Base-by-base conservation (phyloP, 306 rosid genomes). In the Rosa lucieae region DNA sequence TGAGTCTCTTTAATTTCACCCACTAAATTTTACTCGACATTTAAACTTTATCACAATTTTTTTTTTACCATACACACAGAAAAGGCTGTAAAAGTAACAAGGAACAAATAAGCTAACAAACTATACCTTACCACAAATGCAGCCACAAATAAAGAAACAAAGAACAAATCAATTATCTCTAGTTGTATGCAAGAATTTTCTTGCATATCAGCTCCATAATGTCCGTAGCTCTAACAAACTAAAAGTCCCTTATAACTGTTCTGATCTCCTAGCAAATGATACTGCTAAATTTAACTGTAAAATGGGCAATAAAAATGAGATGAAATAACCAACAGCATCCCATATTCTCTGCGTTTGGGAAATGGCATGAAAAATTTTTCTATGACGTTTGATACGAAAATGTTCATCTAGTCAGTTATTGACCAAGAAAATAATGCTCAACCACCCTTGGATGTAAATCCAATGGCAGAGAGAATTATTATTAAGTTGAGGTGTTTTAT, bases 1-100 rank as follows among this genome's bases (percentile, higher is more conserved):
- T 37, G 40, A 29, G 46, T 66, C 70, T 66, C 20, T 66, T 66
- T 15, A 66, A 15, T 66, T 66, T 66, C 70, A 66, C 70, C 70
- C 70, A 39, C 40, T 37, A 17, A 35, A 63, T 29, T 66, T 23
- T 37, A 37, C 70, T 66, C 23, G 18, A 58, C 10, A 13, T 14
- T 32, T 15, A 14, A 55, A 58, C 14, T 8, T 58, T 10, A 23
- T 3, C 21, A 8, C 13, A n/a, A 58, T 0, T 29, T 9, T 2
- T 58, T 2, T 5, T 53, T 59, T 23, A 4, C 35, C 2, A 58
- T 21, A 23, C 14, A 53, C 5, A 56, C 29, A 7, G 1, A 9
- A n/a, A 32, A 26, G 35, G 66, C 35, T 23, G 15, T 59, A 59
- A 21, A 59, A 59, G 62, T 5, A 21, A n/a, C 56, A 1, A 58